Conservation (phyloP, 805 yeast species). For the Saccharomycopsis oosterbeekiorum region DNA sequence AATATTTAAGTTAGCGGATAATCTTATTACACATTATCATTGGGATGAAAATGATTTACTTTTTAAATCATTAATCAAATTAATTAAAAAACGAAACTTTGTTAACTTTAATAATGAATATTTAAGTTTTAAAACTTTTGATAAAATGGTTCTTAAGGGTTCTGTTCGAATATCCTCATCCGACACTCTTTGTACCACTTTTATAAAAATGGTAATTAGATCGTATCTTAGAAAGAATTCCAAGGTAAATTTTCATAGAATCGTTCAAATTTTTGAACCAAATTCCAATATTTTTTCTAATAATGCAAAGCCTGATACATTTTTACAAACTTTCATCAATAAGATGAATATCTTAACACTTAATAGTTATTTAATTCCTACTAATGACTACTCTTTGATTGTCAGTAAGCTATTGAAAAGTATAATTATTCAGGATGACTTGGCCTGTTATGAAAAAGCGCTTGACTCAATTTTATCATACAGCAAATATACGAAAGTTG, state of each 20-base stretch:
- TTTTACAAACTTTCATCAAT: conserved; percentile 15
- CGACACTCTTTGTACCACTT: conserved; percentile 12
- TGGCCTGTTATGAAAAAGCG: conserved; percentile 13
- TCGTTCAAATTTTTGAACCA: conserved; percentile 18
- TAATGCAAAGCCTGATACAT: conserved; percentile 12
- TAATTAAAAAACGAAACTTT: conserved; percentile 17
- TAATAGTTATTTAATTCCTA: conserved; percentile 7
- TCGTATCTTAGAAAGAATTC: neutral
- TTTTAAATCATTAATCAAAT: conserved; percentile 12
- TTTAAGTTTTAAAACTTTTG: conserved; percentile 7
- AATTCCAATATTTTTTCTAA: conserved; percentile 11
- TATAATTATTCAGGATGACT: conserved; percentile 9
- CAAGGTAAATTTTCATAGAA: neutral
- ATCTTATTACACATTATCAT: neutral
- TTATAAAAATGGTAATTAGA: conserved; percentile 13
- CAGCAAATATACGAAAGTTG: neutral
- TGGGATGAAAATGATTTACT: conserved; percentile 6
- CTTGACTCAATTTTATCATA: conserved; percentile 5
- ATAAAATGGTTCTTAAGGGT: neutral
- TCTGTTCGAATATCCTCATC: neutral
- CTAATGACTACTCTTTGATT: conserved; percentile 3
- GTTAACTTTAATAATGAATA: conserved; percentile 10
- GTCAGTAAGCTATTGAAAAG: conserved; percentile 4
- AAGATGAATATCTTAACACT: conserved; percentile 14
- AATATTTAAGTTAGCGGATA: conserved; percentile 2